phyloP scores from a whole-genome alignment of 163 green algal species.

The Chlamydomonas reinhardtii region DNA sequence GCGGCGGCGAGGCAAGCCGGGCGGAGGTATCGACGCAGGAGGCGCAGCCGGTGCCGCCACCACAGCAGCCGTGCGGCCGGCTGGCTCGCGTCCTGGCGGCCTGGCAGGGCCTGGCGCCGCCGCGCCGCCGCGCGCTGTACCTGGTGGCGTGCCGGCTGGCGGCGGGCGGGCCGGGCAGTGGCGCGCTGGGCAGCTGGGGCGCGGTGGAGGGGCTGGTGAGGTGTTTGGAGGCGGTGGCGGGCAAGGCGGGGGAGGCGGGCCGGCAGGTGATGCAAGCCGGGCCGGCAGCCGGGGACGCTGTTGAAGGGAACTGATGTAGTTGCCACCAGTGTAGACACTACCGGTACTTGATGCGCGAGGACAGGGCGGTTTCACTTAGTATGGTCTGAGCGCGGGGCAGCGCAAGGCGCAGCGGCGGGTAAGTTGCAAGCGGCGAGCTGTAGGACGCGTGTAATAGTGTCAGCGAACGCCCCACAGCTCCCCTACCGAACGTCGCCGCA shows the following conservation, averaged over 20 bases:
- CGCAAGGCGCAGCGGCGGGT: too few relatives aligned
- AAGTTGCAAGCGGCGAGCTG: too few relatives aligned
- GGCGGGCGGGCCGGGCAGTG: not conserved
- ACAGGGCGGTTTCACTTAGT: too few relatives aligned
- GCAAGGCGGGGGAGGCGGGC: not conserved
- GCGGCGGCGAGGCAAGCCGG: too few relatives aligned
- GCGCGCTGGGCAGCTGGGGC: not conserved
- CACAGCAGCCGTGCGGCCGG: not conserved
- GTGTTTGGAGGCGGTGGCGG: slow-evolving; percentile 5
- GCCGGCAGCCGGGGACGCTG: too few relatives aligned
- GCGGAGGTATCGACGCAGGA: not conserved
- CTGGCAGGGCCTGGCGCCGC: not conserved
- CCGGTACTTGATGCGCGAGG: too few relatives aligned
- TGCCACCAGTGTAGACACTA: too few relatives aligned
- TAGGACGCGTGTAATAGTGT: too few relatives aligned
- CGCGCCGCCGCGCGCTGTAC: not conserved
- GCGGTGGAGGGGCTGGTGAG: not conserved
- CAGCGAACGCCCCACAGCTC: too few relatives aligned
- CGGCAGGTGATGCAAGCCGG: not conserved
- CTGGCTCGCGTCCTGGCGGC: slow-evolving; percentile 6
- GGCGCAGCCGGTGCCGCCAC: not conserved
- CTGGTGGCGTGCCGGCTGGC: slow-evolving; percentile 22
- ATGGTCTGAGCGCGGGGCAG: too few relatives aligned
- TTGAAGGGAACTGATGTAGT: too few relatives aligned
- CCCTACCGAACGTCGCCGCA: too few relatives aligned